These are phyloP conservation scores for Diaporthe sp. DNA, from an alignment of 2,329 filamentous ascomycete genomes.

Conservation along the genomic window DNA sequence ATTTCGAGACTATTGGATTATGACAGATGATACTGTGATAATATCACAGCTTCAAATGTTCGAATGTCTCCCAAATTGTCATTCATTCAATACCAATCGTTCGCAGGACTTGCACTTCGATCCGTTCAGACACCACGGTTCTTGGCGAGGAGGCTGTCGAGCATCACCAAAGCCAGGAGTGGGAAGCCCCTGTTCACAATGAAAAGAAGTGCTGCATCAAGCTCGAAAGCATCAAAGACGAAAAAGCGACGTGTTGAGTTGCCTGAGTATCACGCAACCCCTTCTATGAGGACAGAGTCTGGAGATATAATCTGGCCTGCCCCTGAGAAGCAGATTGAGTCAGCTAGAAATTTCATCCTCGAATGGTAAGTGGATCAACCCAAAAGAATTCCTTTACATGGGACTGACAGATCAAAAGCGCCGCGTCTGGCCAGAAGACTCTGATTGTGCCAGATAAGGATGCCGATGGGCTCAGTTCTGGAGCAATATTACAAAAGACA, in stretches of 20 bases:
- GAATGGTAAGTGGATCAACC: constrained; percentile 62
- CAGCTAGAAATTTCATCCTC: constrained; percentile 67
- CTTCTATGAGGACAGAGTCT: constrained; percentile 55
- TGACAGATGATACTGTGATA: neutral
- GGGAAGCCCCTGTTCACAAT: constrained; percentile 8
- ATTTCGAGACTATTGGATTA: neutral
- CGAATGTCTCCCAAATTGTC: neutral
- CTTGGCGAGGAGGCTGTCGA: neutral
- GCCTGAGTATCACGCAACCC: constrained; percentile 60
- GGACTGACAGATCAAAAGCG: constrained; percentile 54
- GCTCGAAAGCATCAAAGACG: constrained; percentile 32
- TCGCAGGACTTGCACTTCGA: neutral
- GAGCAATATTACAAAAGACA: constrained; percentile 73
- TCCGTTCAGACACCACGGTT: neutral
- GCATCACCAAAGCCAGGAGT: neutral
- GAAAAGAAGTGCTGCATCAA: constrained; percentile 32
- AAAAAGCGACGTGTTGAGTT: constrained; percentile 49
- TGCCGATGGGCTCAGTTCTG: constrained; percentile 75
- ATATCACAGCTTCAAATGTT: neutral
- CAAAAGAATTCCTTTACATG: constrained; percentile 32
- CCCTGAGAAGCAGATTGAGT: constrained; percentile 65
- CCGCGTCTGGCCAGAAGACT: constrained; percentile 61
- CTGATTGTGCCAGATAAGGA: constrained; percentile 79
- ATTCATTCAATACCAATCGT: neutral
- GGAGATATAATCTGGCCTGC: constrained; percentile 74